Evolutionary conservation across 305 asterid species (phyloP), one percentile per base, ranked within the genome.

Genomic region (Caryopteris hybrid): DNA sequence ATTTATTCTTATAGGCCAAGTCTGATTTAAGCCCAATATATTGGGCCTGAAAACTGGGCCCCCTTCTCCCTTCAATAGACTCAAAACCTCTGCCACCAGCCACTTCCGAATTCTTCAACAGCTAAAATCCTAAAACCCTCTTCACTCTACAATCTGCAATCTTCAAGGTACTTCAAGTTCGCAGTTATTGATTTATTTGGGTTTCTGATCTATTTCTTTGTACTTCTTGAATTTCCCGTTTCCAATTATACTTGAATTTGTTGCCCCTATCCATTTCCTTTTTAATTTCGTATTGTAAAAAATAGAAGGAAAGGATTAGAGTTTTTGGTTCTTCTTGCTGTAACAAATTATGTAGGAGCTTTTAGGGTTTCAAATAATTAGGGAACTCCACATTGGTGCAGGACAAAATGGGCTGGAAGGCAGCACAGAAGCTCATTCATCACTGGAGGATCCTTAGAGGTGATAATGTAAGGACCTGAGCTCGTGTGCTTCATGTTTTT

Each of bases 401-500:
- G 71, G 69, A 52, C 33, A 47, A 42, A 51, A 92, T 92, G 97
- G 97, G 96, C 61, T 90, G 98, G 98, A 92, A 90, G 80, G 92
- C 97, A 55, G 97, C 96, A 9, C 98, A 92, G 76, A 92, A 86
- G 55, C 86, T 90, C 62, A 90, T 90, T 68, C 88, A 88, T 67
- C 92, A 85, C 73, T 92, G 98, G 98, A 92, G 83, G 85, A 77
- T 90, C 70, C 87, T 86, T 55, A 85, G 95, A 83, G 97, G 98
- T 50, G 97, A 90, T 70, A 88, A 88, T 84, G 97, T 88, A 84
- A 85, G 94, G 45, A 75, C 59, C 25, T 69, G 39, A 27, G 23
- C 50, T 38, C 13, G 36, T 41, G 23, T 36, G 17, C 20, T 3
- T 11, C 20, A 21, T 48, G 2, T 43, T 41, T 21, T n/a, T n/a